Evolutionary conservation across 495 filamentous ascomycete species (phyloP).

Genomic region (Darksidea phi): DNA sequence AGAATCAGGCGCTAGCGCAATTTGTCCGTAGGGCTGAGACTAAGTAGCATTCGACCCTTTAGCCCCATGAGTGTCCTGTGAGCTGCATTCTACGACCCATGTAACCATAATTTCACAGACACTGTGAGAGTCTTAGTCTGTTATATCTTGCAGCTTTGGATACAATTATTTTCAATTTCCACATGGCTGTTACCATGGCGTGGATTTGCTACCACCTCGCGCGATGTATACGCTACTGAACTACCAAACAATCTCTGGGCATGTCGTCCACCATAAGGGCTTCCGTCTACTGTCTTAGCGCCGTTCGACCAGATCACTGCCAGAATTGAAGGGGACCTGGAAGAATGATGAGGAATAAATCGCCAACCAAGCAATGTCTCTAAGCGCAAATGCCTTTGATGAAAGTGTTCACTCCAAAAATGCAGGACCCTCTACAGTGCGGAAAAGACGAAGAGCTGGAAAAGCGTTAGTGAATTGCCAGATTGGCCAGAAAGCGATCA

Average conservation of each 20-base stretch:
- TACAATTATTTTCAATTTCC: too few species aligned
- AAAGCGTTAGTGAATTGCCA: constrained; percentile 13
- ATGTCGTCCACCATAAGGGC: constrained; percentile 12
- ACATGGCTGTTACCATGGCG: too few species aligned
- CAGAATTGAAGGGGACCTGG: constrained; percentile 7
- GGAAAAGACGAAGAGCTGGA: constrained; percentile 96
- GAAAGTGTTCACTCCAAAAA: constrained; percentile 16
- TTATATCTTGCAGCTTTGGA: too few species aligned
- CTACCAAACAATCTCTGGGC: constrained; percentile 23
- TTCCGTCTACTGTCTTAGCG: constrained; percentile 31
- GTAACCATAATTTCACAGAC: too few species aligned
- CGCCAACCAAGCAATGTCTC: constrained; percentile 22
- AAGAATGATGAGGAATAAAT: constrained; percentile 11
- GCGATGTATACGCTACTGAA: constrained; percentile 22
- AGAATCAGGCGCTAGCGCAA: not conserved
- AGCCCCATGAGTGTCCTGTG: too few species aligned
- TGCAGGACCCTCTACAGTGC: constrained; percentile 64
- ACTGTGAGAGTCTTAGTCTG: too few species aligned
- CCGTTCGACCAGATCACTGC: constrained; percentile 19
- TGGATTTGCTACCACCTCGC: too few species aligned
- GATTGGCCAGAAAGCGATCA: constrained; percentile 32
- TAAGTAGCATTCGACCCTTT: not conserved
- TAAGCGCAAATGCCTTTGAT: constrained; percentile 31
- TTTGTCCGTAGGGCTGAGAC: constrained; percentile 11
- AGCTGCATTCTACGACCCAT: too few species aligned